A percentile compares a stretch with the other conserved stretches of the same genome.
Conservation (phyloP, 208 protist species). For the Crithidia thermophila region DNA sequence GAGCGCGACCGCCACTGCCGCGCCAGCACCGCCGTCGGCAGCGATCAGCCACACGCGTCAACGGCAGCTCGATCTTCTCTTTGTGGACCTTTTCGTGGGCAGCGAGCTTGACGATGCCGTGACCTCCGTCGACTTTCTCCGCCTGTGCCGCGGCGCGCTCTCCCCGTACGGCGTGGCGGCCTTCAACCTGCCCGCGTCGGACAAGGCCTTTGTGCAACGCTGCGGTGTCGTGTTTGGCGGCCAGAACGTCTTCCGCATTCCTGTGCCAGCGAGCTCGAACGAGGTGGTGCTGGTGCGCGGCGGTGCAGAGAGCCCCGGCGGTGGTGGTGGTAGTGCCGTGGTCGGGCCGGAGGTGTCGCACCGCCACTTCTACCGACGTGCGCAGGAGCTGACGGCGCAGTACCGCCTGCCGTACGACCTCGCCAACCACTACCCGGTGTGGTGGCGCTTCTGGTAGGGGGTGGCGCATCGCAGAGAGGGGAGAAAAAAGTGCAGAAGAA, state of each 20-base stretch:
- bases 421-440: slow-evolving; percentile 70
- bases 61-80: slow-evolving; percentile 70
- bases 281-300: slow-evolving; percentile 73
- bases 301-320: slow-evolving; percentile 6
- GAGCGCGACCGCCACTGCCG: background rate
- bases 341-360: slow-evolving; percentile 43
- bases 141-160: slow-evolving; percentile 49
- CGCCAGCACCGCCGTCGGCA: background rate
- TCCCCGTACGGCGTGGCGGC: slow-evolving; percentile 72
- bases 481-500: background rate
- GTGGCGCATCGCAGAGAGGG: background rate
- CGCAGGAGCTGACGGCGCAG: slow-evolving; percentile 50
- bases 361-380: slow-evolving; percentile 62
- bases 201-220: slow-evolving; percentile 53
- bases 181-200: slow-evolving; percentile 74
- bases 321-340: background rate
- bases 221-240: slow-evolving; percentile 63
- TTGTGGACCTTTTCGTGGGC: slow-evolving; percentile 86
- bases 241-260: slow-evolving; percentile 69
- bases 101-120: slow-evolving; percentile 53
- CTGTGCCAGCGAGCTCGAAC: slow-evolving; percentile 68
- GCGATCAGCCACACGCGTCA: slow-evolving; percentile 22
- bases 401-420: slow-evolving; percentile 79
- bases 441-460: slow-evolving; percentile 80
- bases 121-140: slow-evolving; percentile 53